These are phyloP conservation scores for Boehmeria nivea DNA, from an alignment of 306 rosid genomes.

Conservation along the genomic window DNA sequence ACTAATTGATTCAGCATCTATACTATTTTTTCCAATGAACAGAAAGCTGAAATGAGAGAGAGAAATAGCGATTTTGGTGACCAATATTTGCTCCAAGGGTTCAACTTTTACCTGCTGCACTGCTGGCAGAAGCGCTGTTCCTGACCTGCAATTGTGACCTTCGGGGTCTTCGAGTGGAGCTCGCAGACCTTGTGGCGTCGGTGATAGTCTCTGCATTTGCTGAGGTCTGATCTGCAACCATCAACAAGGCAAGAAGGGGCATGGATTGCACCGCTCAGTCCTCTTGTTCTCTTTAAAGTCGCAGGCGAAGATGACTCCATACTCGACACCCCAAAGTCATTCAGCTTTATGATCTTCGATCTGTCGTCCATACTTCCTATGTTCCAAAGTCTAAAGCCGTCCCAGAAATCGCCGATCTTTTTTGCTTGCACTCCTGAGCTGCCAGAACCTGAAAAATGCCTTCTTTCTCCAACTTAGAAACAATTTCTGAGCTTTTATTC, in stretches of 20 bases:
- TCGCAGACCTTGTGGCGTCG: conserved; percentile 82
- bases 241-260: conserved; percentile 64
- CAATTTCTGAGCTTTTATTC: too few relatives aligned
- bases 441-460: too few relatives aligned
- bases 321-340: conserved; percentile 9
- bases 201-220: conserved; percentile 80
- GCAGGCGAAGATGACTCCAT: conserved; percentile 30
- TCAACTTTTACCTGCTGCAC: conserved; percentile 65
- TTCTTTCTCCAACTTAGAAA: too few relatives aligned
- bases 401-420: too few relatives aligned
- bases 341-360: conserved; percentile 10
- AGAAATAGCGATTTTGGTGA: too few relatives aligned
- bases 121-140: conserved; percentile 92
- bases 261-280: conserved; percentile 33
- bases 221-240: conserved; percentile 70
- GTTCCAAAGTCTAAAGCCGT: conserved; percentile 6
- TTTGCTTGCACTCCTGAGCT: too few relatives aligned
- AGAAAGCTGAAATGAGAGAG: too few relatives aligned
- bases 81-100: too few relatives aligned
- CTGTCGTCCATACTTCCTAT: conserved; percentile 13
- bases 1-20: neutral
- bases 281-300: conserved; percentile 50
- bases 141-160: conserved; percentile 56
- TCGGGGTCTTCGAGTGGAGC: conserved; percentile 70
- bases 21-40: neutral